phyloP scores from a whole-genome alignment of 2,329 filamentous ascomycete genomes.

The Aureobasidium sp. region DNA sequence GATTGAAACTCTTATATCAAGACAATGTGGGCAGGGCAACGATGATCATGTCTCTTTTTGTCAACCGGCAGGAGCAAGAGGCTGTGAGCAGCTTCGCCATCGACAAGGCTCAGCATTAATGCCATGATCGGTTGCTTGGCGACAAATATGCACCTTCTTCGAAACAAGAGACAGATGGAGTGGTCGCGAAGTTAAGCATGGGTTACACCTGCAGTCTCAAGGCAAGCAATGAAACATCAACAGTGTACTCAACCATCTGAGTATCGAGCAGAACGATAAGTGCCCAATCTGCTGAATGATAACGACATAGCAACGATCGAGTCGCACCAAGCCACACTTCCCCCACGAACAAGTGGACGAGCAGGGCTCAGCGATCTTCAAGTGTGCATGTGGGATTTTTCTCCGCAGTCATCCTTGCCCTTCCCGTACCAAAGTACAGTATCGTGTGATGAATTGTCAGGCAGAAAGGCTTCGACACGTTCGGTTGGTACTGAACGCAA shows the following conservation, averaged over 20 bases:
- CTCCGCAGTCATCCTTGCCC: neutral
- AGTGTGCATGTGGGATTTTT: neutral
- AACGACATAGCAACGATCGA: neutral
- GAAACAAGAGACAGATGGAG: neutral
- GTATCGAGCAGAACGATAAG: neutral
- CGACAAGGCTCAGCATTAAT: neutral
- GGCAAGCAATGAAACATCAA: neutral
- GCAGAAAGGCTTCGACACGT: neutral
- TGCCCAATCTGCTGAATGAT: neutral
- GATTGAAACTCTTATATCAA: neutral
- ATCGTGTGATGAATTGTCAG: neutral
- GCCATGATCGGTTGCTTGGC: neutral
- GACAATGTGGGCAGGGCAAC: neutral
- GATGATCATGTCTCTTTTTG: neutral
- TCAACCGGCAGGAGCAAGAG: neutral
- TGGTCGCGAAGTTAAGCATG: neutral
- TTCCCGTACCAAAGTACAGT: neutral
- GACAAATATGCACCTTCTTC: neutral
- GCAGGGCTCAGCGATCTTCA: neutral
- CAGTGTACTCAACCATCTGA: neutral
- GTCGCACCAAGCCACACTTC: neutral
- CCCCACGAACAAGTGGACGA: neutral
- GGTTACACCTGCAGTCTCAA: neutral
- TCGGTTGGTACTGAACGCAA: neutral
- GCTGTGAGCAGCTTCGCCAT: conserved; percentile 6